Conservation (phyloP, 2,329 filamentous ascomycete species). For the Madurella mycetomatis region DNA sequence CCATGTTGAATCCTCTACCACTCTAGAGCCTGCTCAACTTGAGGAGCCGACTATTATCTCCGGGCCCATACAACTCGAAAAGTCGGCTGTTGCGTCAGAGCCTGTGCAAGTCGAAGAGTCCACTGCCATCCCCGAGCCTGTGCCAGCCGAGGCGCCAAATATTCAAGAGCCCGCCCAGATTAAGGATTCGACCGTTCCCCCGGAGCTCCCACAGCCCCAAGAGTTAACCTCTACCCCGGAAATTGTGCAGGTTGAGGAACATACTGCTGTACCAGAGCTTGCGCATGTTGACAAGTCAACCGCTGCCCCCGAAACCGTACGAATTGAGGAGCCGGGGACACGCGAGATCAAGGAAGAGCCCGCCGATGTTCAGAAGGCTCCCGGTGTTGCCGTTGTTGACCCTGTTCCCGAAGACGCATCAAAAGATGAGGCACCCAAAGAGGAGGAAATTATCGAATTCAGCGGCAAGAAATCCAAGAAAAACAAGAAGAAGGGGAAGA, state of each 20-base stretch:
- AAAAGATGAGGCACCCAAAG: neutral
- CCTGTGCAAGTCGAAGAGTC: neutral
- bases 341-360: neutral
- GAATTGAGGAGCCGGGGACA: neutral
- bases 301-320: neutral
- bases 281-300: neutral
- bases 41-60: neutral
- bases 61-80: neutral
- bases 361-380: constrained; percentile 1
- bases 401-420: neutral
- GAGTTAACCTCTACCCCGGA: neutral
- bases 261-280: neutral
- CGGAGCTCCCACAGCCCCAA: neutral
- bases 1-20: neutral
- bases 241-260: neutral
- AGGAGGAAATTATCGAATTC: constrained; percentile 11
- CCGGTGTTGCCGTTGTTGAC: neutral
- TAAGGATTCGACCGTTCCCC: neutral
- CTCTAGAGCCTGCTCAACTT: neutral
- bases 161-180: neutral
- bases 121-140: neutral
- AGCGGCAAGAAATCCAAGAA: constrained; percentile 27
- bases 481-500: constrained; percentile 30
- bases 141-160: neutral
- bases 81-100: neutral